Evolutionary conservation across 176 grass and related monocot genomes (phyloP).

Genomic region (Oryza officinalis): DNA sequence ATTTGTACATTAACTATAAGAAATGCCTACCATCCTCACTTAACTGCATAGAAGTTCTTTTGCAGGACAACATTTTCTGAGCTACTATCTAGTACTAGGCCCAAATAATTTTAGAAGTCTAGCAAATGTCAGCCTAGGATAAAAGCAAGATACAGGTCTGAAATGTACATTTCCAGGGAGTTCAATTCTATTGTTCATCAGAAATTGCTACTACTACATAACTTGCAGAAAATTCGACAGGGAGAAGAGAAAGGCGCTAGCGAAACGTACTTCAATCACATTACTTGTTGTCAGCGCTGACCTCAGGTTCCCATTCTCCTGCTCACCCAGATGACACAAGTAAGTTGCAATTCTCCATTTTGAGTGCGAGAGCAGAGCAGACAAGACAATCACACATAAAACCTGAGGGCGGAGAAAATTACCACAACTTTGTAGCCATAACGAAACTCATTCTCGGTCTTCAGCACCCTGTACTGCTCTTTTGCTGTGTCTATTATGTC

Average conservation of each 20-base stretch:
- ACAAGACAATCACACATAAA: not conserved
- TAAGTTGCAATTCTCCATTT: not conserved
- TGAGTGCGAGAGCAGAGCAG: not conserved
- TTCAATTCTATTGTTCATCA: not conserved
- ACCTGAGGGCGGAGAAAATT: slow-evolving; percentile 33
- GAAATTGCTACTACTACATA: not conserved
- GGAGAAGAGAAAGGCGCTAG: not conserved
- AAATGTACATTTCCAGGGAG: no score
- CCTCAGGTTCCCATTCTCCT: slow-evolving; percentile 87
- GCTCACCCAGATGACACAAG: slow-evolving; percentile 31
- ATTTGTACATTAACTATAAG: not conserved
- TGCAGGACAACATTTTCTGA: not conserved
- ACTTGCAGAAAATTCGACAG: not conserved
- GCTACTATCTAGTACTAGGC: not conserved
- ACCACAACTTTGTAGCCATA: slow-evolving; percentile 99
- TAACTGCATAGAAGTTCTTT: not conserved
- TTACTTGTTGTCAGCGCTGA: slow-evolving; percentile 66
- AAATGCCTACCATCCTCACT: not conserved
- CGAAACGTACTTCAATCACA: slow-evolving; percentile 75
- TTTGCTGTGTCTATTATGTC: slow-evolving; percentile 69
- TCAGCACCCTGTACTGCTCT: slow-evolving; percentile 68
- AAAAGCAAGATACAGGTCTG: not conserved
- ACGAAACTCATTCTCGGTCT: slow-evolving; percentile 64
- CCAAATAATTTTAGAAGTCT: slow-evolving; percentile 12
- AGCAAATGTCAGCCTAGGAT: not conserved